Percentiles rank a stretch among this genome's conserved stretches.
These are phyloP conservation scores for Phytopythium delawarense DNA, from an alignment of 352 stramenopile species.

Conservation along the genomic window DNA sequence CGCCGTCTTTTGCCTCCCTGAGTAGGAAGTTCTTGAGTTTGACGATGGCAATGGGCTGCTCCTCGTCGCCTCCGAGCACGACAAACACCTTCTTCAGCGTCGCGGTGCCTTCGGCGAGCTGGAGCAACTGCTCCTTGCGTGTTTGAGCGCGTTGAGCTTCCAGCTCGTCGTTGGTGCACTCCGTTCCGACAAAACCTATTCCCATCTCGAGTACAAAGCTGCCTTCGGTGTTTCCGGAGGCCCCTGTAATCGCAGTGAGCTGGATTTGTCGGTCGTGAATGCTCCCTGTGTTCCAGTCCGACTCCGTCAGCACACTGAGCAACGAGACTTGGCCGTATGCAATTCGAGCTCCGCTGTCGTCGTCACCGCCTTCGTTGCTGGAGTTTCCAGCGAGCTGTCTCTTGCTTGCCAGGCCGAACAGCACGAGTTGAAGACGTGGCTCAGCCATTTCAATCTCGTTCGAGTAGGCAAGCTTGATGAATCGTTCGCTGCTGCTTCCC, in stretches of 20 bases:
- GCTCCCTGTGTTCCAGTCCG: not conserved
- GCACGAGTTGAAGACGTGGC: conserved; percentile 25
- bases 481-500: not conserved
- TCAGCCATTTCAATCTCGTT: conserved; percentile 22
- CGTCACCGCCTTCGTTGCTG: not conserved
- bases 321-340: conserved; percentile 21
- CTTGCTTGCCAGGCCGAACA: conserved; percentile 12
- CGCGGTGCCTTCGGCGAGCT: conserved; percentile 34
- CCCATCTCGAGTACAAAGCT: conserved; percentile 10
- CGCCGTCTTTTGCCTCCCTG: not conserved
- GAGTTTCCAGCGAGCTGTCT: not conserved
- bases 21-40: conserved; percentile 24
- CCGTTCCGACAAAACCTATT: conserved; percentile 16
- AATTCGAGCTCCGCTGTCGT: conserved; percentile 18
- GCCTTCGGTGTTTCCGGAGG: not conserved
- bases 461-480: conserved; percentile 20
- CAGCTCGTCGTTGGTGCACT: conserved; percentile 19
- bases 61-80: conserved; percentile 30
- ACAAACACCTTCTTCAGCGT: conserved; percentile 39
- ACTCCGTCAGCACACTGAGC: conserved; percentile 11
- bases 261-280: conserved; percentile 4
- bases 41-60: conserved; percentile 23
- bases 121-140: conserved; percentile 14
- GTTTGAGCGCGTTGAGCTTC: conserved; percentile 13
- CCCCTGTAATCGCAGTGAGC: conserved; percentile 5